Conservation (phyloP, 352 stramenopile genomes). For the Globisporangium canariense region DNA sequence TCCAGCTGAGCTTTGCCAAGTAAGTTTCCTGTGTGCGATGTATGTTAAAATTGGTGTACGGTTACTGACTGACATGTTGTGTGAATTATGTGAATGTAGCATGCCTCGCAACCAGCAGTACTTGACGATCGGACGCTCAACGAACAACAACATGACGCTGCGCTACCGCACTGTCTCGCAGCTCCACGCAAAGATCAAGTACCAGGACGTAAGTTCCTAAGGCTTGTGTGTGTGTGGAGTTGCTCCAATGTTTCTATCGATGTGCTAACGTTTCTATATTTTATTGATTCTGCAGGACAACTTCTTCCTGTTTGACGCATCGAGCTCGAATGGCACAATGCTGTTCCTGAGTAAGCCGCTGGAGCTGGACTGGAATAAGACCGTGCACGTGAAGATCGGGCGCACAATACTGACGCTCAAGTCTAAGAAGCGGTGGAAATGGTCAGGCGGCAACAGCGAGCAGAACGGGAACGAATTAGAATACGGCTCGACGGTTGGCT, state of each 20-base stretch:
- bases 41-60: neutral
- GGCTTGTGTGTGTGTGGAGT: neutral
- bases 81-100: conserved; percentile 7
- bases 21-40: conserved; percentile 25
- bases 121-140: conserved; percentile 76
- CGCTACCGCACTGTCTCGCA: conserved; percentile 85
- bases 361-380: conserved; percentile 82
- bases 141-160: conserved; percentile 84
- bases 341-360: conserved; percentile 77
- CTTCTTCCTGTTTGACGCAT: conserved; percentile 71
- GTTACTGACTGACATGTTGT: conserved; percentile 8
- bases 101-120: conserved; percentile 70
- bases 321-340: conserved; percentile 85
- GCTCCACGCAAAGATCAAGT: conserved; percentile 80
- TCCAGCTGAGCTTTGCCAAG: conserved; percentile 91
- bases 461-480: conserved; percentile 29
- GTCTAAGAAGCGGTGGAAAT: conserved; percentile 85
- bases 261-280: no score
- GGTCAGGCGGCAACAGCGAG: conserved; percentile 45
- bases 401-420: conserved; percentile 82
- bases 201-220: conserved; percentile 58
- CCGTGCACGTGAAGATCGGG: conserved; percentile 80
- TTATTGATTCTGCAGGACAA: conserved; percentile 41
- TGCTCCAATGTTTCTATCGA: no score
- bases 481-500: neutral